phyloP scores from a whole-genome alignment of 208 protist species.

The Crithidia acanthocephali region DNA sequence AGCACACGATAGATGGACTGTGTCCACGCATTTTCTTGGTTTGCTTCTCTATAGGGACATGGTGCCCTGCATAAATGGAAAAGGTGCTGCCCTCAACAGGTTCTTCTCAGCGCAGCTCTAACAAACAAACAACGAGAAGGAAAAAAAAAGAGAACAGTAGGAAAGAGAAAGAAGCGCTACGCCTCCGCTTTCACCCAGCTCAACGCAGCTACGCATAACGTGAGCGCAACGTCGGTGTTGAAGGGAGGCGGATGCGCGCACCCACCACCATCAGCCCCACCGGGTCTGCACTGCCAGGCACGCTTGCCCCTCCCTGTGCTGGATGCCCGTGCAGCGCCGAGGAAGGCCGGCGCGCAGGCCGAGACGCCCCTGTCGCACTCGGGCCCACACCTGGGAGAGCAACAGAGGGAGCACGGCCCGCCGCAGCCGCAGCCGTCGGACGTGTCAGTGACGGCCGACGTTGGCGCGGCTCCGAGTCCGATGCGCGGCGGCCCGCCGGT shows the following conservation, averaged over 20 bases:
- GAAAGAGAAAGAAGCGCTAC: too few relatives aligned
- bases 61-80: too few relatives aligned
- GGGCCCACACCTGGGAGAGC: background rate
- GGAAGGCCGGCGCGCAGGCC: background rate
- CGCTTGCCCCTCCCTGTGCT: background rate
- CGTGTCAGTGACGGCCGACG: background rate
- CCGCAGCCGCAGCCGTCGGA: background rate
- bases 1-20: too few relatives aligned
- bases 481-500: background rate
- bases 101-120: background rate
- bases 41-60: too few relatives aligned
- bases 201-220: conserved; percentile 1
- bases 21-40: too few relatives aligned
- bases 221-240: background rate
- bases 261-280: conserved; percentile 28
- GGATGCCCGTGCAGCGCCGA: background rate
- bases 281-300: conserved; percentile 1
- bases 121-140: background rate
- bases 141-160: background rate
- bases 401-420: background rate
- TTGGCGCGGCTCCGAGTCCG: background rate
- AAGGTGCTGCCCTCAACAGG: too few relatives aligned
- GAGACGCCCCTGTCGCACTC: background rate
- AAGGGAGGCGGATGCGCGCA: conserved; percentile 25
- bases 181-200: background rate